Evolutionary conservation across 805 yeast genomes (phyloP), one percentile per base, ranked within the genome.

Genomic region (Lipomyces chichibuensis): DNA sequence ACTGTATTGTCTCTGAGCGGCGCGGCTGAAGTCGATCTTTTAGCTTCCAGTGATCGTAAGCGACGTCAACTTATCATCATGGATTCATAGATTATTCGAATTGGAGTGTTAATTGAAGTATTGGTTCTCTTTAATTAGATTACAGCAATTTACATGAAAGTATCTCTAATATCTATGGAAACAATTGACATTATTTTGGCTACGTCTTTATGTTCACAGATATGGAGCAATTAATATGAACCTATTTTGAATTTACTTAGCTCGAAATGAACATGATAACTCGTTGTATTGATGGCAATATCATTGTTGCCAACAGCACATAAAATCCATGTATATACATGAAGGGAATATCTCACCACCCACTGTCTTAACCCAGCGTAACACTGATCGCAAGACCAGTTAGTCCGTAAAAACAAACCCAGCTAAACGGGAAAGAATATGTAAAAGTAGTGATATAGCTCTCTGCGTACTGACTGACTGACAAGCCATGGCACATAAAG

Each of bases 351-450:
- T 59, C 35, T 23, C 57, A 39, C 43, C 23, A 46, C 63, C 35
- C 63, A 59, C 63, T 59, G 33, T 59, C 63, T 33, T 57, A 33
- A 20, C 60, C 49, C 52, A 20, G 60, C 60, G 60, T 57, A 37
- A 6, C 11, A 11, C 33, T 29, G 55, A 17, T 52, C 55, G 8
- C 33, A n/a, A 54, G 37, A 29, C 37, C 57, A 29, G 57, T 17
- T 33, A n/a, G 33, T 29, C 23, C 17, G 37, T 9, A 52, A 52
- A 49, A 29, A 52, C 55, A 52, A 25, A 52, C 33, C 55, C 55
- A 29, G 33, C 33, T 29, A 11, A 49, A 52, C 33, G 55, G 55
- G 55, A 52, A 43, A 56, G 59, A 56, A 56, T 56, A 56, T 56
- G 59, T 56, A 56, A 56, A 52, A 56, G 59, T 56, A 39, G 57